Base-by-base conservation (phyloP, 148 eudicot species). In the Rhododendron simsii region DNA sequence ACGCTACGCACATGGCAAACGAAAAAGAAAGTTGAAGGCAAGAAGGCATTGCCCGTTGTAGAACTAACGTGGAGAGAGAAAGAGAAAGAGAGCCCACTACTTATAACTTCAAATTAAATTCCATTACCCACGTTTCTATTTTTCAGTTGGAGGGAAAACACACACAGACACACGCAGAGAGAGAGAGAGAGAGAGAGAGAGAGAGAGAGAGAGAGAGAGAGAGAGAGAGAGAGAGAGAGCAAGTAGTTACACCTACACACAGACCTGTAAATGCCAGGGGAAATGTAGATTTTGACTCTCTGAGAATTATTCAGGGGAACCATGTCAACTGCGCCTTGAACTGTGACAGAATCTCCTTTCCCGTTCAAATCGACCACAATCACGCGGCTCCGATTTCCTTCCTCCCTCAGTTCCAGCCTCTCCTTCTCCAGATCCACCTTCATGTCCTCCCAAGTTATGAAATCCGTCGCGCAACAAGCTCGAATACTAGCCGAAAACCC, bases 251-350 rank as follows among this genome's bases (percentile, higher is more conserved):
- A 59, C 61, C 21, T 74, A 5, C 5, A 74, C 15, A 83, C 78
- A 1, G 15, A 96, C 99, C 98, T 94, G 94, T 96, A 96, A 87
- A 92, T 91, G 69, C 98, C 99, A 45, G 99, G 99, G 86, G 87
- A 95, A 71, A 96, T 91, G 77, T 87, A 89, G 83, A 96, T 95
- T 59, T 92, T 95, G 15, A 95, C 89, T 75, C 99, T 91, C 77
- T 85, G 71, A 3, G 92, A 89, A 91, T 96, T 96, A 21, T 89
- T 83, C 21, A 47, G 61, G 15, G 99, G 98, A 37, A 96, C 95
- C 91, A 94, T 41, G 89, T 95, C 96, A 84, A 96, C 90, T 5
- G 99, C 99, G 78, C 95, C 99, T 90, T 96, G 98, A 44, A 96
- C 93, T 5, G 96, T 94, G 1, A 83, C 5, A 0, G 98, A 95